phyloP scores from a whole-genome alignment of 805 yeast species.

The Saccharomycopsis capsularis region DNA sequence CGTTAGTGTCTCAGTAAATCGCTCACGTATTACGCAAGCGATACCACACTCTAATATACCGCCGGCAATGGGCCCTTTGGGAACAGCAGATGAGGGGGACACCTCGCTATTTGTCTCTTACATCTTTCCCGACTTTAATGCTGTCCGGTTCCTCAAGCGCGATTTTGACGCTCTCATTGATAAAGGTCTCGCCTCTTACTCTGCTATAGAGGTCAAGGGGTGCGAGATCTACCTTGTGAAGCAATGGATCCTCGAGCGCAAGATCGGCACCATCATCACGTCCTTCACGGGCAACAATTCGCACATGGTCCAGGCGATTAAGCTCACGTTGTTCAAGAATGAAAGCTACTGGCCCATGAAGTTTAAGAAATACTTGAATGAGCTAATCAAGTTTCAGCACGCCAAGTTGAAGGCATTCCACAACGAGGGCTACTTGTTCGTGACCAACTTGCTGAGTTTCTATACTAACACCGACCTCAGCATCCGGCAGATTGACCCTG shows the following conservation, averaged over 20 bases:
- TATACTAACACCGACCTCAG: conserved; percentile 16
- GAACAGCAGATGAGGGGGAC: too few species aligned
- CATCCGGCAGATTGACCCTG: conserved; percentile 16
- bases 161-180: conserved; percentile 14
- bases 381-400: conserved; percentile 59
- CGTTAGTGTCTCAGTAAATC: too few species aligned
- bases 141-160: conserved; percentile 8
- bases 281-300: conserved; percentile 78
- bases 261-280: conserved; percentile 59
- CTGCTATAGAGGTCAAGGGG: conserved; percentile 36
- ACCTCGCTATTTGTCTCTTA: background rate
- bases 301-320: conserved; percentile 56
- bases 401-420: conserved; percentile 43
- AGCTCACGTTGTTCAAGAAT: conserved; percentile 46
- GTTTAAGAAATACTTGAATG: conserved; percentile 57
- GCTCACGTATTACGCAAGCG: too few species aligned
- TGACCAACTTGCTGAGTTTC: conserved; percentile 75
- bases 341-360: conserved; percentile 37
- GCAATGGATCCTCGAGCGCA: conserved; percentile 83
- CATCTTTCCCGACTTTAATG: conserved; percentile 21
- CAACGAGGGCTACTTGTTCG: conserved; percentile 55
- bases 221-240: conserved; percentile 89
- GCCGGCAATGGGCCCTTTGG: too few species aligned
- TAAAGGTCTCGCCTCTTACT: conserved; percentile 6
- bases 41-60: too few species aligned